Conservation (phyloP, 2,329 filamentous ascomycete species). For the Sclerotinia sclerotiorum region DNA sequence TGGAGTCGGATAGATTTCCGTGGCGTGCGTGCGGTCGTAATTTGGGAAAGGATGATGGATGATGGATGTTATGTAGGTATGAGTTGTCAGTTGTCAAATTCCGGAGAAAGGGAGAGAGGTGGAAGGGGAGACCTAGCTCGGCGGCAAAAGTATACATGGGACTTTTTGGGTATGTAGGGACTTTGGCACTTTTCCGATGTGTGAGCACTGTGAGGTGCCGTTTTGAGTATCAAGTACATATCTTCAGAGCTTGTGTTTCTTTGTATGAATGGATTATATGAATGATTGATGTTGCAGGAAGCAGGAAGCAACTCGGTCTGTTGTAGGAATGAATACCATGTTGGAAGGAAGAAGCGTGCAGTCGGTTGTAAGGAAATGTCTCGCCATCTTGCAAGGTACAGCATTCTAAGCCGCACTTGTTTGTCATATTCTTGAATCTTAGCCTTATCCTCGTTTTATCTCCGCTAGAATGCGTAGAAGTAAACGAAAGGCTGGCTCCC, state of each 20-base stretch:
- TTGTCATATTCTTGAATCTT: background rate
- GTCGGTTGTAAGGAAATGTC: constrained; percentile 6
- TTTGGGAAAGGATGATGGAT: background rate
- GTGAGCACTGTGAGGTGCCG: constrained; percentile 1
- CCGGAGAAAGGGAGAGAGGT: background rate
- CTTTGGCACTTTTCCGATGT: background rate
- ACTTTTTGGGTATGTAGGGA: background rate
- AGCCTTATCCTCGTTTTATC: background rate
- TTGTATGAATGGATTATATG: too few species aligned
- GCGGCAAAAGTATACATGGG: background rate
- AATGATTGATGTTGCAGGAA: background rate
- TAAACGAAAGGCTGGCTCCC: constrained; percentile 22
- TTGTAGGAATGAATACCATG: constrained; percentile 14
- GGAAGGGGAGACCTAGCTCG: constrained; percentile 11
- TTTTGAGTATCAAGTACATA: background rate
- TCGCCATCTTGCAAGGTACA: background rate
- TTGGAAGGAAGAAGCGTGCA: constrained; percentile 11
- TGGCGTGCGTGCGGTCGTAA: constrained; percentile 1
- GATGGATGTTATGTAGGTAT: constrained; percentile 11
- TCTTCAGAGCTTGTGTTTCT: background rate
- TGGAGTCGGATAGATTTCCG: background rate
- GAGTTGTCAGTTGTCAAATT: constrained; percentile 14
- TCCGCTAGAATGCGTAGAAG: background rate
- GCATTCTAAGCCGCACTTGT: background rate
- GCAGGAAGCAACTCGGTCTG: constrained; percentile 4